Evolutionary conservation across 768 basidiomycete species (phyloP).

Genomic region (Russula griseocarnosa): DNA sequence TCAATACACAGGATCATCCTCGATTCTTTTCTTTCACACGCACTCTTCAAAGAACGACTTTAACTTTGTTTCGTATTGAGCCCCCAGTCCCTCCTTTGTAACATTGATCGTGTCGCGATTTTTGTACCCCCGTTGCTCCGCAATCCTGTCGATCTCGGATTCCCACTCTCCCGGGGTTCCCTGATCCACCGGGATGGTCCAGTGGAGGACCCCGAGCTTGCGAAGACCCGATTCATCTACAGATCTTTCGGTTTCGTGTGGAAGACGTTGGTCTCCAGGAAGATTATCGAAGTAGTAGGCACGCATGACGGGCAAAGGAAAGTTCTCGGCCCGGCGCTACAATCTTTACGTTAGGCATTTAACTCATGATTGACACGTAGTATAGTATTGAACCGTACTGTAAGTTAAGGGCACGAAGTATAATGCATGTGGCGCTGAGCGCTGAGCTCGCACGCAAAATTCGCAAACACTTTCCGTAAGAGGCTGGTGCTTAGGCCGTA

Average conservation of each 20-base stretch:
- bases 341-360: neutral
- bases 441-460: no score
- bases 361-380: no score
- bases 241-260: slow-evolving; percentile 64
- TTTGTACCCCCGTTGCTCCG: slow-evolving; percentile 70
- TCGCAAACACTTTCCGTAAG: no score
- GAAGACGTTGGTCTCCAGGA: slow-evolving; percentile 75
- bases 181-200: slow-evolving; percentile 62
- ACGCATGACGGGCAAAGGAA: slow-evolving; percentile 37
- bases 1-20: neutral
- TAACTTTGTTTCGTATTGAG: slow-evolving; percentile 76
- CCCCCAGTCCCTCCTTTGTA: slow-evolving; percentile 74
- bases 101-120: slow-evolving; percentile 79
- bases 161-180: slow-evolving; percentile 47
- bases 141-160: slow-evolving; percentile 55
- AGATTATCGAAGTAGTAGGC: slow-evolving; percentile 74
- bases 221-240: slow-evolving; percentile 50
- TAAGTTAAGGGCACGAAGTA: no score
- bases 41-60: slow-evolving; percentile 83
- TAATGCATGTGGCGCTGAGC: no score
- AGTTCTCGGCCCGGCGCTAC: neutral
- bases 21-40: slow-evolving; percentile 1
- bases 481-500: no score
- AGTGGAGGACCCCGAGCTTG: slow-evolving; percentile 60
- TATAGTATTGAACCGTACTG: no score